Evolutionary conservation across 495 filamentous ascomycete species (phyloP).

Genomic region (Entonaema liquescens): DNA sequence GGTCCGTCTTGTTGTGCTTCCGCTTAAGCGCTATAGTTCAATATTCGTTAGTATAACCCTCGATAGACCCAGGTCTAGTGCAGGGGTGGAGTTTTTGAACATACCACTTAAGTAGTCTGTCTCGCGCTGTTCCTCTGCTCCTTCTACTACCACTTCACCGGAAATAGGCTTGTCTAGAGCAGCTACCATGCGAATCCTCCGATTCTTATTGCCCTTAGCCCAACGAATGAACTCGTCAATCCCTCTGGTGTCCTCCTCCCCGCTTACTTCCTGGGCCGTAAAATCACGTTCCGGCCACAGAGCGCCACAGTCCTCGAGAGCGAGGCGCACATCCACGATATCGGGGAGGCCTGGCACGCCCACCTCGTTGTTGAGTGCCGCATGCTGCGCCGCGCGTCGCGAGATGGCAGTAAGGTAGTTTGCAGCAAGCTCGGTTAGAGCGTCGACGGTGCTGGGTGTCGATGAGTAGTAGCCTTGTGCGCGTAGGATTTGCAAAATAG

Average conservation of each 20-base stretch:
- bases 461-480: conserved; percentile 84
- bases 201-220: conserved; percentile 71
- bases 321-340: conserved; percentile 82
- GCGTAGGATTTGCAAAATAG: conserved; percentile 85
- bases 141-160: conserved; percentile 33
- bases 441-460: conserved; percentile 77
- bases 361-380: conserved; percentile 53
- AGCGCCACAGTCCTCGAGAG: conserved; percentile 77
- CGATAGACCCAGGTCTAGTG: background rate
- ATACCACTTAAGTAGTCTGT: conserved; percentile 77
- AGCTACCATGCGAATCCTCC: conserved; percentile 69
- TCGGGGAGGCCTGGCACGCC: conserved; percentile 50
- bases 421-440: conserved; percentile 75
- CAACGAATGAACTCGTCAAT: conserved; percentile 77
- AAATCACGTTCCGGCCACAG: conserved; percentile 61
- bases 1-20: conserved; percentile 80
- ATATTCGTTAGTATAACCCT: conserved; percentile 5
- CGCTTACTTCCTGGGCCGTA: conserved; percentile 35
- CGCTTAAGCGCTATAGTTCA: conserved; percentile 69
- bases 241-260: conserved; percentile 76
- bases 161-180: conserved; percentile 58
- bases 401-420: conserved; percentile 78
- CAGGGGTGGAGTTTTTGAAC: conserved; percentile 10
- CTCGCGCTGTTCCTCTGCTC: conserved; percentile 52
- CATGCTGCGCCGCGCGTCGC: conserved; percentile 67